These are phyloP conservation scores for Vitis hybrid DNA, from an alignment of 177 flowering plant genomes.

Conservation along the genomic window DNA sequence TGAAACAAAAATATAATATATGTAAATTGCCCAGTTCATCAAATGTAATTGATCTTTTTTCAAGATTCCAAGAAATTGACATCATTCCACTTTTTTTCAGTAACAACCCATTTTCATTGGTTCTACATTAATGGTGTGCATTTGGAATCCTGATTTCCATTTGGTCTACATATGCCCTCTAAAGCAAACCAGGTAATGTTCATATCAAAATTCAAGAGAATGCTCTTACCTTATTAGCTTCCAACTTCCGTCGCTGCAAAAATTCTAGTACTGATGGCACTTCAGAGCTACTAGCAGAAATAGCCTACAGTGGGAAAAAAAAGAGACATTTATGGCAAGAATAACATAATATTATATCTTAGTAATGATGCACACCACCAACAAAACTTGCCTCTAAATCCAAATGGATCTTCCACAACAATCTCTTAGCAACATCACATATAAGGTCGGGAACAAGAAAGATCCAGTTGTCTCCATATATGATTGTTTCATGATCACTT, in stretches of 20 bases:
- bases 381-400: conserved; percentile 73
- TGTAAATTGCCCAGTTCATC: not conserved
- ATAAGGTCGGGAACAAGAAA: conserved; percentile 88
- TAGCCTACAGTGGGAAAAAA: conserved; percentile 52
- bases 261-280: conserved; percentile 77
- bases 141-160: too few species aligned
- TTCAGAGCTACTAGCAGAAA: conserved; percentile 94
- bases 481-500: conserved; percentile 37
- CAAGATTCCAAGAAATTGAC: too few species aligned
- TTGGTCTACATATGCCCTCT: too few species aligned
- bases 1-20: conserved; percentile 31
- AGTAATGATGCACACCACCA: not conserved
- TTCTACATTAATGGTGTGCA: too few species aligned
- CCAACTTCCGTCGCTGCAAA: conserved; percentile 80
- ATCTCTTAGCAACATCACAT: conserved; percentile 62
- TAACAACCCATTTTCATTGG: too few species aligned
- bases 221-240: conserved; percentile 63
- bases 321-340: conserved; percentile 4
- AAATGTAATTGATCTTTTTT: not conserved
- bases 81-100: too few species aligned
- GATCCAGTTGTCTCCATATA: conserved; percentile 85
- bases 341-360: not conserved
- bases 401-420: conserved; percentile 81
- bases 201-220: not conserved
- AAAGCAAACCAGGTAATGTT: not conserved